Conservation (phyloP, 148 eudicot species). For the Diospyros kaki region DNA sequence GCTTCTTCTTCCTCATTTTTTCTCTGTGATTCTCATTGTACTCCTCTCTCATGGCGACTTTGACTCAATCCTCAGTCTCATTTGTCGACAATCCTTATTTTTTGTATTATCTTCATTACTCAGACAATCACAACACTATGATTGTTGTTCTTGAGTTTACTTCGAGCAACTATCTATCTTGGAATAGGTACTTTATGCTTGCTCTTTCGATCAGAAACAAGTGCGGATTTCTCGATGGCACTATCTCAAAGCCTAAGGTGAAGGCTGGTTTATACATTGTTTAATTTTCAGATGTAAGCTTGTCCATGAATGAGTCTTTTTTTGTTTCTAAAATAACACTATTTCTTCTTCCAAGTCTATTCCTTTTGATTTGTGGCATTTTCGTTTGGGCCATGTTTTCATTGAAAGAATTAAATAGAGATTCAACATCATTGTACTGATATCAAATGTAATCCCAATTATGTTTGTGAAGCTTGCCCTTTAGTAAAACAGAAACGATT, state of each 20-base stretch:
- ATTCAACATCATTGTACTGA: not conserved
- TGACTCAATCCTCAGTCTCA: not conserved
- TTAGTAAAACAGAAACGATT: not conserved
- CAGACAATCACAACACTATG: not conserved
- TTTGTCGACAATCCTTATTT: not conserved
- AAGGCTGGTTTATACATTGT: no score
- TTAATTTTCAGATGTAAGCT: no score
- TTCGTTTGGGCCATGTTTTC: not conserved
- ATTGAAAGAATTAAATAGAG: not conserved
- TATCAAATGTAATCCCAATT: not conserved
- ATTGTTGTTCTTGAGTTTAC: not conserved
- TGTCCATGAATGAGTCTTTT: no score
- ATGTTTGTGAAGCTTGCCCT: not conserved
- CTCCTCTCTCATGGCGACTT: no score
- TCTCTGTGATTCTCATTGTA: no score
- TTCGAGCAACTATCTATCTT: not conserved
- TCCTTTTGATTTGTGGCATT: not conserved
- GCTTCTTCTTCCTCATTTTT: no score
- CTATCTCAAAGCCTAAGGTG: not conserved
- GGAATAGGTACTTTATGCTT: not conserved
- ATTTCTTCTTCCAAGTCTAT: not conserved
- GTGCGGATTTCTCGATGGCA: not conserved
- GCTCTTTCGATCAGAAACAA: not conserved
- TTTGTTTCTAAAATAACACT: not conserved
- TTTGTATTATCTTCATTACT: not conserved